These are phyloP conservation scores for Microdochium paspali DNA, from an alignment of 2,329 filamentous ascomycete species.

Conservation along the genomic window DNA sequence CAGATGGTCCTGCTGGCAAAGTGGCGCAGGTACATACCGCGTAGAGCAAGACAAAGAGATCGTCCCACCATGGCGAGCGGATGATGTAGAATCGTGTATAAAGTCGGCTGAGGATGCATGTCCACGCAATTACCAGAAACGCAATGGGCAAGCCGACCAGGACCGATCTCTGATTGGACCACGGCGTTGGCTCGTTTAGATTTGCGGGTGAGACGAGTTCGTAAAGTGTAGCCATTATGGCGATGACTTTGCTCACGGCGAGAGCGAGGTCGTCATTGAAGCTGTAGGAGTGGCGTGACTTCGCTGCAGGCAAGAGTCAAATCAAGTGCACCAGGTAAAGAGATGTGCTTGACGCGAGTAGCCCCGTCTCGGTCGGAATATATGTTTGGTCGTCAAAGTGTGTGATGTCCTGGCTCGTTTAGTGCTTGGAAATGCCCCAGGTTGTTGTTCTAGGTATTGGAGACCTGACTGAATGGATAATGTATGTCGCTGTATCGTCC, in stretches of 20 bases:
- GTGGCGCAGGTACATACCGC: slow-evolving; percentile 13
- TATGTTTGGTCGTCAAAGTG: too few relatives aligned
- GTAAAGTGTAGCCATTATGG: background rate
- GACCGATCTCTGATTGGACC: slow-evolving; percentile 15
- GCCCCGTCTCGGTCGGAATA: too few relatives aligned
- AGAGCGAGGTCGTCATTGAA: background rate
- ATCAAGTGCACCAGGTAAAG: too few relatives aligned
- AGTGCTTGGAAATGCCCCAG: too few relatives aligned
- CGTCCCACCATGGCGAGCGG: slow-evolving; percentile 15
- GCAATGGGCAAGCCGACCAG: slow-evolving; percentile 19
- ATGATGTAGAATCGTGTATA: slow-evolving; percentile 14
- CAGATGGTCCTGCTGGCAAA: slow-evolving; percentile 11
- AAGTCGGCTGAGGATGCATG: slow-evolving; percentile 17
- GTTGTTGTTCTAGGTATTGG: too few relatives aligned
- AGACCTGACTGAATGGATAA: too few relatives aligned
- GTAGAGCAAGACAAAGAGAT: slow-evolving; percentile 14
- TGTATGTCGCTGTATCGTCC: too few relatives aligned
- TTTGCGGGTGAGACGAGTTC: slow-evolving; percentile 2
- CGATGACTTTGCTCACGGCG: background rate
- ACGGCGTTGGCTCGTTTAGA: slow-evolving; percentile 16
- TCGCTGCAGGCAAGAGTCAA: too few relatives aligned
- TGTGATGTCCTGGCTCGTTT: too few relatives aligned
- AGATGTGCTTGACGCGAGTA: too few relatives aligned
- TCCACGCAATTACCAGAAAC: slow-evolving; percentile 19
- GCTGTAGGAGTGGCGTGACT: too few relatives aligned